These are phyloP conservation scores for Rusavskia elegans DNA, from an alignment of 495 filamentous ascomycete genomes.

Conservation along the genomic window DNA sequence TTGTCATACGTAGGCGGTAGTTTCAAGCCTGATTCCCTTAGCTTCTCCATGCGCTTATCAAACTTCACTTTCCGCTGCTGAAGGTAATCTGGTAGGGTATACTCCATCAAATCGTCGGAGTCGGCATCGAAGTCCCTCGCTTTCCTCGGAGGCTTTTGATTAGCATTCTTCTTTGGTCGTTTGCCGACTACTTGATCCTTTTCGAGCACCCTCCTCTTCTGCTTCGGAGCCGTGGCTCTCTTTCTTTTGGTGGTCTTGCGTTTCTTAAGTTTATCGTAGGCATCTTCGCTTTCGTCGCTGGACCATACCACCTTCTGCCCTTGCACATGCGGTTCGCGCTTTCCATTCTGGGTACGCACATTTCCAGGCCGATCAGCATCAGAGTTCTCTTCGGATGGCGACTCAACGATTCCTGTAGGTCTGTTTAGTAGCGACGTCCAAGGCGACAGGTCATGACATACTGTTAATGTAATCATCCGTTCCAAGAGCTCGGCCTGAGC, in stretches of 20 bases:
- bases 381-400: background rate
- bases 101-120: constrained; percentile 41
- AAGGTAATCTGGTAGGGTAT: constrained; percentile 42
- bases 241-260: constrained; percentile 41
- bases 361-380: background rate
- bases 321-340: background rate
- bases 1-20: constrained; percentile 69
- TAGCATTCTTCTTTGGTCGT: constrained; percentile 1
- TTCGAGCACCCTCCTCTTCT: constrained; percentile 26
- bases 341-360: background rate
- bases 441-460: background rate
- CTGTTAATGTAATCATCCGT: constrained; percentile 6
- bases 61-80: constrained; percentile 34
- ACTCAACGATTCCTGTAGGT: constrained; percentile 2
- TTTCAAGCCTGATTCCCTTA: constrained; percentile 53
- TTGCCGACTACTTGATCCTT: constrained; percentile 20
- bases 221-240: constrained; percentile 29
- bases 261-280: constrained; percentile 43
- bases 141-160: constrained; percentile 14
- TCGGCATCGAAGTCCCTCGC: constrained; percentile 26
- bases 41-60: constrained; percentile 33
- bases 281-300: constrained; percentile 32
- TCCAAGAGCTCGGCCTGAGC: background rate
- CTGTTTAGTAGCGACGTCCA: no score
- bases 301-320: constrained; percentile 15